Evolutionary conservation across 2,329 filamentous ascomycete species (phyloP).

Genomic region (Teratosphaeria viscida): DNA sequence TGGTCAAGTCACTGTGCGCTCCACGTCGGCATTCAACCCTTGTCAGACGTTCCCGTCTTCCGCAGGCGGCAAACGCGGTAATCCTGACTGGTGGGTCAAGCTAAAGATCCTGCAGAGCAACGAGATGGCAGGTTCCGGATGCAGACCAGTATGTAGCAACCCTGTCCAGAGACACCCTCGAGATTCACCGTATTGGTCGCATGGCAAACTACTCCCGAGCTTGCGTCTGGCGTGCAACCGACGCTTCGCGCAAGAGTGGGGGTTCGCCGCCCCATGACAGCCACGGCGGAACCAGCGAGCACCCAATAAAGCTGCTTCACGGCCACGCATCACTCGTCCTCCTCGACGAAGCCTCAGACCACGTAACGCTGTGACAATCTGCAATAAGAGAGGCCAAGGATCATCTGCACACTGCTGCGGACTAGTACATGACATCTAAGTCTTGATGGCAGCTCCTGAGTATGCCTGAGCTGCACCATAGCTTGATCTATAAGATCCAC

Average conservation of each 20-base stretch:
- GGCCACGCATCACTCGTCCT: background rate
- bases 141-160: no score
- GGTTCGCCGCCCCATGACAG: background rate
- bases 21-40: background rate
- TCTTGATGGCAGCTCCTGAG: background rate
- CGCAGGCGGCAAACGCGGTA: background rate
- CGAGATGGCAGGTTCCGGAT: no score
- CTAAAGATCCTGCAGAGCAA: no score
- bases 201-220: no score
- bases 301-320: background rate
- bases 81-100: no score
- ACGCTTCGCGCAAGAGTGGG: background rate
- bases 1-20: background rate
- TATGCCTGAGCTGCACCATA: background rate
- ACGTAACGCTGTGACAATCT: background rate
- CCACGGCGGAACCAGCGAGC: background rate
- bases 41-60: background rate
- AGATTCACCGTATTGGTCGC: no score
- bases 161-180: no score
- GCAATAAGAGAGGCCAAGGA: background rate
- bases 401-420: background rate
- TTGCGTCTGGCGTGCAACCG: no score
- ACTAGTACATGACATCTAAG: background rate
- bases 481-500: background rate
- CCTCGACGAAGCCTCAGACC: background rate